Percentiles rank a stretch among this genome's conserved stretches.
Conservation (phyloP, 176 grass and related monocot species). For the Phoenix dactylifera region DNA sequence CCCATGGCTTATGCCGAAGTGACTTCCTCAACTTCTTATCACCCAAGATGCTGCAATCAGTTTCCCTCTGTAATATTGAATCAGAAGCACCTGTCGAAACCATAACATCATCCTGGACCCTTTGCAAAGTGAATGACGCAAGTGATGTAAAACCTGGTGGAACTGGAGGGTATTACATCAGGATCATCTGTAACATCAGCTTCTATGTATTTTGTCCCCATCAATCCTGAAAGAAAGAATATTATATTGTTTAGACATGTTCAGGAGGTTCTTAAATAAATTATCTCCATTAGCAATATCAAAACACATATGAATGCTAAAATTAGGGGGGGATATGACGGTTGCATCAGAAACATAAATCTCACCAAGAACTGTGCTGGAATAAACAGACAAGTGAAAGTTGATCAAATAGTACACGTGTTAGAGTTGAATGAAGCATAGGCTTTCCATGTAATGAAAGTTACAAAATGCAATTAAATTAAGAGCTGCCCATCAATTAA, state of each 20-base stretch:
- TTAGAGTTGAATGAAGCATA: no score
- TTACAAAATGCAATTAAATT: no score
- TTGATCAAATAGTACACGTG: no score
- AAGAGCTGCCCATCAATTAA: no score
- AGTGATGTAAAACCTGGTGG: constrained; percentile 74
- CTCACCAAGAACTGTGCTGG: no score
- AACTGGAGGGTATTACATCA: constrained; percentile 30
- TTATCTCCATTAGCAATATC: no score
- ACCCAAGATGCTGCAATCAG: constrained; percentile 23
- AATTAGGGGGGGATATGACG: no score
- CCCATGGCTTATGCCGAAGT: constrained; percentile 47
- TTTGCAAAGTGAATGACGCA: constrained; percentile 27
- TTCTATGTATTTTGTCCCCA: constrained; percentile 49
- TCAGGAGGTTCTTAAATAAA: no score
- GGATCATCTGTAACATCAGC: constrained; percentile 21
- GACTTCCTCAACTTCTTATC: constrained; percentile 43
- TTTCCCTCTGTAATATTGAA: constrained; percentile 20
- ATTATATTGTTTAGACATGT: constrained; percentile 3
- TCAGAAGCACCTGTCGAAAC: constrained; percentile 13
- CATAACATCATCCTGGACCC: constrained; percentile 24
- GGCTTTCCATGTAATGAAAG: no score
- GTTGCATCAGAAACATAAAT: no score
- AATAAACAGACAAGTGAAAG: no score
- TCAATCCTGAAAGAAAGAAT: constrained; percentile 32
- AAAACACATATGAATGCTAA: no score